Evolutionary conservation across 2,329 filamentous ascomycete species (phyloP), one percentile per base, ranked within the genome.

Genomic region (Sporothrix euskadiensis): DNA sequence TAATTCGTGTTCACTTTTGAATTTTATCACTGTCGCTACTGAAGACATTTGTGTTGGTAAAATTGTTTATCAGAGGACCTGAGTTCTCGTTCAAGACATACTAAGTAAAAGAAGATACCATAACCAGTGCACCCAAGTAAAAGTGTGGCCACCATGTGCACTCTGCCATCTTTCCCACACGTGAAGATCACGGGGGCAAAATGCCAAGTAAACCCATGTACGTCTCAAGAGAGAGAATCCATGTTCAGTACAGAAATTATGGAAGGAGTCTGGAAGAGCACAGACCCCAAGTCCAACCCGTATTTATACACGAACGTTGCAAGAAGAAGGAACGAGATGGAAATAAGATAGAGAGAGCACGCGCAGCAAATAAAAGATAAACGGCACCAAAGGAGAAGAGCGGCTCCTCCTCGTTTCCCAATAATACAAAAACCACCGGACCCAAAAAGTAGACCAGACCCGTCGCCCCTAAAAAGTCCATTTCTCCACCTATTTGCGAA

Each of bases 361-460:
- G 56, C 56, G 22, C 30, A 59, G 26, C 14, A 56, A 56, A 56
- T 26, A 41, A 63, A 10, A 39, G 26, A 39, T 39, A n/a, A n/a
- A 61, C 35, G 59, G 59, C 35, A 41, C 59, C 35, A 14, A 19
- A n/a, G 59, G 59, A 22, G 52, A 26, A 30, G 52, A 56, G n/a
- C 35, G 59, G 9, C 59, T 44, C n/a, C 59, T 44, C 59, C 59
- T 65, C 59, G n/a, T 65, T 65, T 65, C 59, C 59, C 39, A 65
- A 65, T 41, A 44, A 44, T 65, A 65, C 35, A 65, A 65, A 35
- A 59, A 59, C 56, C 56, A 30, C 59, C 59, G n/a, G 59, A 65
- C 39, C 59, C 59, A 44, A 65, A 41, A 63, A 65, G 14, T 3
- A 22, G 12, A 65, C 30, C 10, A 52, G 49, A 56, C 52, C 26